Evolutionary conservation across 2,329 filamentous ascomycete genomes (phyloP).

Genomic region (Xenoacremonium recifei): DNA sequence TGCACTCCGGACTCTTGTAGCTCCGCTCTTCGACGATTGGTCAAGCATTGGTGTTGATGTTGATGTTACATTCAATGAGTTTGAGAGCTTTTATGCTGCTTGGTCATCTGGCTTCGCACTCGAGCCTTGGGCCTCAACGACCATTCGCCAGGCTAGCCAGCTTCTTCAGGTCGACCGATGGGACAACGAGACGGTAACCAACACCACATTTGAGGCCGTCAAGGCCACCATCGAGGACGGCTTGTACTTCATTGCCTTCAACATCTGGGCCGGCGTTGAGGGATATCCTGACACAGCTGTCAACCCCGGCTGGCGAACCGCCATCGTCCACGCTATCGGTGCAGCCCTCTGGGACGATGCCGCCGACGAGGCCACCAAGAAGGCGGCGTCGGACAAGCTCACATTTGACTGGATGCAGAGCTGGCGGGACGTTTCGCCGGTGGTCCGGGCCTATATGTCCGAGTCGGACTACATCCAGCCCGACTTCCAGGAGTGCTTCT

Average conservation of each 20-base stretch:
- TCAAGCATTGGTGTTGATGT: conserved; percentile 26
- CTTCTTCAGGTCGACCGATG: conserved; percentile 36
- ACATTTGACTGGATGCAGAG: conserved; percentile 17
- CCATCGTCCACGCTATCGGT: conserved; percentile 34
- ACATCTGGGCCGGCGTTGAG: conserved; percentile 20
- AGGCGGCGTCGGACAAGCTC: conserved; percentile 25
- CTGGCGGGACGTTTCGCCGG: conserved; percentile 13
- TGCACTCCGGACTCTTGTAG: conserved; percentile 31
- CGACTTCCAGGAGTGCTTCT: conserved; percentile 29
- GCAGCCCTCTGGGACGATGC: conserved; percentile 15
- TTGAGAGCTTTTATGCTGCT: conserved; percentile 34
- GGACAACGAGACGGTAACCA: conserved; percentile 13
- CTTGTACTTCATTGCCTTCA: conserved; percentile 21
- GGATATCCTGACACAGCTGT: conserved; percentile 31
- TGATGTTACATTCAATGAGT: conserved; percentile 31
- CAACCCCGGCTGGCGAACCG: conserved; percentile 47
- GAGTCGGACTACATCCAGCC: conserved; percentile 33
- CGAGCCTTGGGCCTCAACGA: conserved; percentile 15
- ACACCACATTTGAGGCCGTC: conserved; percentile 18
- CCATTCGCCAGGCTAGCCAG: conserved; percentile 33
- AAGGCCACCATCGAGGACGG: conserved; percentile 20
- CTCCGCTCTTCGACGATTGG: conserved; percentile 30
- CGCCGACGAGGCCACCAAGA: conserved; percentile 7
- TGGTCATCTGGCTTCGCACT: conserved; percentile 41
- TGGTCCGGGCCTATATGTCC: conserved; percentile 27